Evolutionary conservation across 192 early-diverging fungal species (phyloP), one percentile per base, ranked within the genome.

Genomic region (Linnemannia elongata): DNA sequence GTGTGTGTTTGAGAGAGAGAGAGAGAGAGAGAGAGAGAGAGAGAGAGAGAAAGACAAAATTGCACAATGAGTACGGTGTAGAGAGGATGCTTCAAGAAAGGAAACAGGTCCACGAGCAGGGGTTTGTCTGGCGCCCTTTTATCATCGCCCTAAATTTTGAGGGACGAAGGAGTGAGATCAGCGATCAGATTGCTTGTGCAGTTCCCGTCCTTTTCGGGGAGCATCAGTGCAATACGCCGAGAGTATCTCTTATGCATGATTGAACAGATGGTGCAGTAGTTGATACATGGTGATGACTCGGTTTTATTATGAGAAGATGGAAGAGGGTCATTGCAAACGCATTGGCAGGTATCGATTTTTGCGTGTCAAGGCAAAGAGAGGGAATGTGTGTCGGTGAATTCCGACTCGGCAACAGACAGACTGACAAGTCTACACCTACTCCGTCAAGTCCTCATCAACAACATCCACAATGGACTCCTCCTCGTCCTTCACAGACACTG

Each of bases 401-500:
- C 60, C 60, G 30, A 66, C 60, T 6, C 10, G 60, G 60, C 10
- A 36, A 18, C 66, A 24, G 38, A 72, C 24, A 20, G 38, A 42
- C 24, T 72, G 70, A 41, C 20, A 15, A 6, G 30, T 33, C 55
- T 0, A 41, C 12, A 63, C 9, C 54, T 39, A 79, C 79, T 81
- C 80, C 33, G 79, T 72, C 41, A 80, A 68, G 69, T 70, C 75
- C 15, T 76, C 69, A 49, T 82, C 68, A 63, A 70, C 68, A 69
- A 79, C 60, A 52, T 74, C 70, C 73, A 68, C n/a, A 35, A 74
- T 52, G 15, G 73, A 15, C 33, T 81, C 85, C 18, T 86, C 83
- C 13, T 72, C 63, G 55, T 85, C 83, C 27, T 81, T 80, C 6
- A 87, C 85, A 12, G 79, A 81, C 54, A 87, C 85, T 17, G 76